Percentiles rank a stretch among this genome's conserved stretches.
These are phyloP conservation scores for Sequoia sempervirens DNA, from an alignment of 75 land plant genomes.

Conservation along the genomic window DNA sequence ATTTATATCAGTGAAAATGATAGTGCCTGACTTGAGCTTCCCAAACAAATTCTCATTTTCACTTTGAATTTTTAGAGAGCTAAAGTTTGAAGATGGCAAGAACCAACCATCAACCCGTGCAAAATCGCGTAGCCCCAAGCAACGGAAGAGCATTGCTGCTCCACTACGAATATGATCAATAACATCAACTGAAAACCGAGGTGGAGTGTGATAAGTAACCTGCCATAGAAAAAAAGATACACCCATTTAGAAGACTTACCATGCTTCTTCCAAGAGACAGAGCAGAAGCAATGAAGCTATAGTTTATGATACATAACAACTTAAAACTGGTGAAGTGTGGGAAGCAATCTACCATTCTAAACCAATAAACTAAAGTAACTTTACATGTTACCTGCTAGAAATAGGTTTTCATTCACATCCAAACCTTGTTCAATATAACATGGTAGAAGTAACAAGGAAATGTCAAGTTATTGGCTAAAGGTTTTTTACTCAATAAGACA, in stretches of 20 bases:
- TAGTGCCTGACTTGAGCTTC: conserved; percentile 32
- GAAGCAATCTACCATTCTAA: background rate
- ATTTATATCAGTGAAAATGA: conserved; percentile 75
- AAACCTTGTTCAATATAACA: background rate
- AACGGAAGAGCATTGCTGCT: conserved; percentile 47
- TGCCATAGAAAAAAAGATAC: conserved; percentile 10
- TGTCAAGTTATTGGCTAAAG: too few species aligned
- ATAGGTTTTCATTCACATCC: background rate
- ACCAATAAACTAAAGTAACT: background rate
- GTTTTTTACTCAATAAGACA: background rate
- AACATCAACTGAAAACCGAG: conserved; percentile 56
- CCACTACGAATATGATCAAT: conserved; percentile 64
- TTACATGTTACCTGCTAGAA: background rate
- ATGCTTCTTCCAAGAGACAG: background rate
- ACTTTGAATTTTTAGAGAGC: conserved; percentile 6
- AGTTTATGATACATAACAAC: background rate
- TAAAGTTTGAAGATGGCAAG: conserved; percentile 34
- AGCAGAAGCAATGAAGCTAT: background rate
- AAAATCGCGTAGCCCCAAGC: conserved; percentile 66
- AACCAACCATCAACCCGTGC: conserved; percentile 94
- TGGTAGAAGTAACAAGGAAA: background rate
- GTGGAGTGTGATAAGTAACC: conserved; percentile 89
- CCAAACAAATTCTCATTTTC: conserved; percentile 28
- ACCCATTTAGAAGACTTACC: background rate
- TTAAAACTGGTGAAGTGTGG: background rate